Percentiles rank a stretch among this genome's conserved stretches.
Conservation (phyloP, 768 basidiomycete species). For the Xerocomus brunneocitrinus region DNA sequence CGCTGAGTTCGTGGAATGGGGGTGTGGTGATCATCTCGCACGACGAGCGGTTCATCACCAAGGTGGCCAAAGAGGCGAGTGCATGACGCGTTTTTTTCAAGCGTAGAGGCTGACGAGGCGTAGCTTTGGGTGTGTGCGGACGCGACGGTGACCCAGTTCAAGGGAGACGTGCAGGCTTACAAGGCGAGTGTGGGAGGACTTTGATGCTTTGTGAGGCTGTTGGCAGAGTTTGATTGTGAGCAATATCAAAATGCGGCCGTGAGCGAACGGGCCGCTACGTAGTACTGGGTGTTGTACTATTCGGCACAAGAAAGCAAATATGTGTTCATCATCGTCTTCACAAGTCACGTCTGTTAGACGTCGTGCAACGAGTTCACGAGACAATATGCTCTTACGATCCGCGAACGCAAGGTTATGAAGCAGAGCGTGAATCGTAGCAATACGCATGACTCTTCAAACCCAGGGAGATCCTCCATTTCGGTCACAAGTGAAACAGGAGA, state of each 20-base stretch:
- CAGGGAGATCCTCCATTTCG: too few species aligned
- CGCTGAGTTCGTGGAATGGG: constrained; percentile 76
- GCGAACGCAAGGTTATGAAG: too few species aligned
- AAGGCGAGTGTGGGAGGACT: constrained; percentile 49
- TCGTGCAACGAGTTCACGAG: too few species aligned
- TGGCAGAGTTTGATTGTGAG: constrained; percentile 67
- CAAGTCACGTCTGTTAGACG: too few species aligned
- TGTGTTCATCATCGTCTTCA: too few species aligned
- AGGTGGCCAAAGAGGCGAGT: constrained; percentile 74
- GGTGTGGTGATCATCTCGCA: constrained; percentile 92
- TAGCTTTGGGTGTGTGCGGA: constrained; percentile 94
- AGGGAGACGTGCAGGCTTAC: constrained; percentile 86
- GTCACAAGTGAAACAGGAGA: too few species aligned
- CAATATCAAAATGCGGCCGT: constrained; percentile 59
- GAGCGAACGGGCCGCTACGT: background rate
- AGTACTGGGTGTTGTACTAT: too few species aligned
- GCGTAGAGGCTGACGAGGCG: background rate
- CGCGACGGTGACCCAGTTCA: constrained; percentile 75
- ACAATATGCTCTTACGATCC: too few species aligned
- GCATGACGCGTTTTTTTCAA: background rate
- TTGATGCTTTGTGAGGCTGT: background rate
- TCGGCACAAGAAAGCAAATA: too few species aligned
- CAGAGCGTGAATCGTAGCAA: too few species aligned
- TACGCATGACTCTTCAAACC: too few species aligned
- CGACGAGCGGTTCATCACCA: constrained; percentile 93